Evolutionary conservation across 805 yeast genomes (phyloP).

Genomic region (Ogataea paraovalis): DNA sequence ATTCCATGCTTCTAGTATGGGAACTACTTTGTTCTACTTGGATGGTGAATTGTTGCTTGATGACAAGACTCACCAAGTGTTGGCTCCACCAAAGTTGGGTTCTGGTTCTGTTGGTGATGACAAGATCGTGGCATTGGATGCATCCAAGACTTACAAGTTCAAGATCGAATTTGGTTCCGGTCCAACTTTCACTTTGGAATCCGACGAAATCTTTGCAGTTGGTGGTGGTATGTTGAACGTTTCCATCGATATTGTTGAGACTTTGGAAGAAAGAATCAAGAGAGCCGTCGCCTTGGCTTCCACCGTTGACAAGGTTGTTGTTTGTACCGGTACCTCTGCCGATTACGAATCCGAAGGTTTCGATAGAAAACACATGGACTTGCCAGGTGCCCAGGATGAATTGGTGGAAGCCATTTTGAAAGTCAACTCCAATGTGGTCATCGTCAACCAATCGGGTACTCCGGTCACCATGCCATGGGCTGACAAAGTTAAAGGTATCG

Average conservation of each 20-base stretch:
- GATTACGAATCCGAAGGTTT: slow-evolving; percentile 62
- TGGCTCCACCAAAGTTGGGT: slow-evolving; percentile 40
- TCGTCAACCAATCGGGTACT: slow-evolving; percentile 58
- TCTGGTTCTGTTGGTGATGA: slow-evolving; percentile 20
- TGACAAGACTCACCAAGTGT: slow-evolving; percentile 39
- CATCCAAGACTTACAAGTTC: slow-evolving; percentile 34
- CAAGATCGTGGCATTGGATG: slow-evolving; percentile 25
- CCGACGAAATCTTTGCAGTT: slow-evolving; percentile 17
- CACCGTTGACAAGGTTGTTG: slow-evolving; percentile 47
- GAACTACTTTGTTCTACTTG: slow-evolving; percentile 40
- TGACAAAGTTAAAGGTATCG: slow-evolving; percentile 36
- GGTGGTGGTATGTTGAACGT: slow-evolving; percentile 33
- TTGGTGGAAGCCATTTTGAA: slow-evolving; percentile 41
- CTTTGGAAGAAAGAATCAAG: slow-evolving; percentile 30
- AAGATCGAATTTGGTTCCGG: slow-evolving; percentile 40
- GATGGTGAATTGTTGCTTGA: slow-evolving; percentile 42
- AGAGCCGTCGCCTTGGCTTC: slow-evolving; percentile 48
- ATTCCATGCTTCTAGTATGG: slow-evolving; percentile 38
- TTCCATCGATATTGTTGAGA: slow-evolving; percentile 21
- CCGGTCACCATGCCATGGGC: slow-evolving; percentile 60
- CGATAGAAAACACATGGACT: slow-evolving; percentile 47
- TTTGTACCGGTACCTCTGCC: slow-evolving; percentile 46
- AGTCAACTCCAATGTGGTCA: slow-evolving; percentile 47
- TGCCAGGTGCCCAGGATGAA: slow-evolving; percentile 46
- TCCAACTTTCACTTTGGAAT: slow-evolving; percentile 30